Percentiles rank a stretch among this genome's conserved stretches.
phyloP scores from a whole-genome alignment of 768 basidiomycete species.

The Macrolepiota albuminosa region DNA sequence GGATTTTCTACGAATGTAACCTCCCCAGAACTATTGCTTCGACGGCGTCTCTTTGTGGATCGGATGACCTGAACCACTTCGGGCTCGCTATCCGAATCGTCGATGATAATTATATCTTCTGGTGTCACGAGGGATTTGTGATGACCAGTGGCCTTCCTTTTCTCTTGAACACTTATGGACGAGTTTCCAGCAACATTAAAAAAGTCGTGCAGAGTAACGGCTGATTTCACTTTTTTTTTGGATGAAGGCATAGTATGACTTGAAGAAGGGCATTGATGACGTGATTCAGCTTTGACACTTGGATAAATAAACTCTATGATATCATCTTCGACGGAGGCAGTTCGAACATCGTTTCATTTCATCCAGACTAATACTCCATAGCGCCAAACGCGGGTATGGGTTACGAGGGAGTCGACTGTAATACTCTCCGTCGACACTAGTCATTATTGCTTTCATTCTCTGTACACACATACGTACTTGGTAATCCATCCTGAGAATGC shows the following conservation, averaged over 20 bases:
- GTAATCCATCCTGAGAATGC: too few relatives aligned
- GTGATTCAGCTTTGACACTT: background rate
- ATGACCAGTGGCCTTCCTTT: background rate
- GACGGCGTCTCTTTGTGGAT: slow-evolving; percentile 17
- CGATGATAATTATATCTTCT: slow-evolving; percentile 54
- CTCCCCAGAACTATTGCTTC: slow-evolving; percentile 24
- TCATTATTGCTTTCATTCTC: too few relatives aligned
- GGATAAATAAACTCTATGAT: too few relatives aligned
- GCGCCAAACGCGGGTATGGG: too few relatives aligned
- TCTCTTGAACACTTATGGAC: slow-evolving; percentile 2
- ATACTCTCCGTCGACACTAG: too few relatives aligned
- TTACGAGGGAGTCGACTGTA: too few relatives aligned
- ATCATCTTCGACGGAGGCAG: too few relatives aligned
- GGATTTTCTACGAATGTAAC: slow-evolving; percentile 26
- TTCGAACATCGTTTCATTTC: too few relatives aligned
- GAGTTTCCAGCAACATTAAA: slow-evolving; percentile 27
- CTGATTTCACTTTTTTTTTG: slow-evolving; percentile 29
- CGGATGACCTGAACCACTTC: slow-evolving; percentile 8
- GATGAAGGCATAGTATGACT: slow-evolving; percentile 26
- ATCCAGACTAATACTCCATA: too few relatives aligned
- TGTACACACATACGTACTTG: too few relatives aligned
- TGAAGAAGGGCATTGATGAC: background rate
- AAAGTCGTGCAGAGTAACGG: slow-evolving; percentile 42
- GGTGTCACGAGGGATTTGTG: slow-evolving; percentile 5
- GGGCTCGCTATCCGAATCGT: slow-evolving; percentile 44